phyloP scores from a whole-genome alignment of 192 early-diverging fungal genomes.

The Backusella macrospora region DNA sequence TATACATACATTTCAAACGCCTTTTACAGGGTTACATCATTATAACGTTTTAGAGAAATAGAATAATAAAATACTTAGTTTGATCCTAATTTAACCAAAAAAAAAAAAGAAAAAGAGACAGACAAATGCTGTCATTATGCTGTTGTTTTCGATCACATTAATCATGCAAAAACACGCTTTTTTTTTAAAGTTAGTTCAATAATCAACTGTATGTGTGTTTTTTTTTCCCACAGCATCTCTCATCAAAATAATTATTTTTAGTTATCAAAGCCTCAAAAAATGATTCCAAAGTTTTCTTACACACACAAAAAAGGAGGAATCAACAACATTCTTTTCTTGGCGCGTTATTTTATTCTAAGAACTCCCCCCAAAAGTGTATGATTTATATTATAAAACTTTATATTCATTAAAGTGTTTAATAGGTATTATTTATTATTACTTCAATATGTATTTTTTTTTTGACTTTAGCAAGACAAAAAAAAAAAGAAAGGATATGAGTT shows the following conservation, averaged over 20 bases:
- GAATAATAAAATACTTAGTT: too few relatives aligned
- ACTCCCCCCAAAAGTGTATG: not conserved
- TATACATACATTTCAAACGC: too few relatives aligned
- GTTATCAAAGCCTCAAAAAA: too few relatives aligned
- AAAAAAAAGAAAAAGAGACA: not conserved
- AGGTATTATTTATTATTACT: slow-evolving; percentile 16
- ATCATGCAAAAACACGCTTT: slow-evolving; percentile 12
- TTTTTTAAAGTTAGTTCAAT: not conserved
- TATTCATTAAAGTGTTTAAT: slow-evolving; percentile 8
- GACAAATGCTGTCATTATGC: not conserved
- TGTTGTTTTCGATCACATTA: slow-evolving; percentile 1
- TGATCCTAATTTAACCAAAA: not conserved
- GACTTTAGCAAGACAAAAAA: not conserved
- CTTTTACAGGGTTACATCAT: too few relatives aligned
- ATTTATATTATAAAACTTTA: slow-evolving; percentile 3
- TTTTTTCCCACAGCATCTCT: too few relatives aligned
- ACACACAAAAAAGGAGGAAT: too few relatives aligned
- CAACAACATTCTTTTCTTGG: too few relatives aligned
- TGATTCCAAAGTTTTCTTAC: too few relatives aligned
- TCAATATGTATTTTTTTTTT: slow-evolving; percentile 1
- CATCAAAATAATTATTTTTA: too few relatives aligned
- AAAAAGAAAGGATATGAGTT: slow-evolving; percentile 1
- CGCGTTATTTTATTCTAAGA: not conserved
- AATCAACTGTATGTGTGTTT: too few relatives aligned
- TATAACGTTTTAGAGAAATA: too few relatives aligned